Conservation (phyloP, 169 alveolate genomes). For the Eimeria falciformis region DNA sequence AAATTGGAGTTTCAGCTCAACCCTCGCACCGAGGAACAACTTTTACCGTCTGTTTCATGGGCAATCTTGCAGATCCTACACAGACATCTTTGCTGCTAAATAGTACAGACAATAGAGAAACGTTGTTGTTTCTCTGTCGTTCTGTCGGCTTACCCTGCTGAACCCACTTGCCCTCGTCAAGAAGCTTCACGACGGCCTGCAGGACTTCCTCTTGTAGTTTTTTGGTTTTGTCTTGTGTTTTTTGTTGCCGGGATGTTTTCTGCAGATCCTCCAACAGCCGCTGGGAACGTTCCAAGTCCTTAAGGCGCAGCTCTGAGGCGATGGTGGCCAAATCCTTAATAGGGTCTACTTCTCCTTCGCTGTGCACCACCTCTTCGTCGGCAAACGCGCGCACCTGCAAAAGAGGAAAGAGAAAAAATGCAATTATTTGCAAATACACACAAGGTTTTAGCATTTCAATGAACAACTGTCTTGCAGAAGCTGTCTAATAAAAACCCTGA, state of each 20-base stretch:
- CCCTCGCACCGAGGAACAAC: no score
- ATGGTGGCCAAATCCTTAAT: conserved; percentile 97
- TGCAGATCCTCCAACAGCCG: conserved; percentile 93
- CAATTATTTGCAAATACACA: background rate
- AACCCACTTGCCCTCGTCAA: conserved; percentile 94
- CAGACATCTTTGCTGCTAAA: no score
- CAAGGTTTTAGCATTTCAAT: no score
- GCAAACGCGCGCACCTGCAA: conserved; percentile 95
- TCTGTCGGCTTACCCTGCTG: conserved; percentile 81
- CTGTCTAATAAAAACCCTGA: no score
- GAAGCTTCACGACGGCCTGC: conserved; percentile 88
- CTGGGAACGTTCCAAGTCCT: conserved; percentile 94
- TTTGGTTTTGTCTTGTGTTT: conserved; percentile 91
- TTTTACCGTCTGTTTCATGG: no score
- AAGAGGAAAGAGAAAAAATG: background rate
- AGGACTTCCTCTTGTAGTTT: conserved; percentile 94
- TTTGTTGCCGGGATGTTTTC: conserved; percentile 92
- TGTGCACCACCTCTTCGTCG: conserved; percentile 97
- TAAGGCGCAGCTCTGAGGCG: conserved; percentile 95
- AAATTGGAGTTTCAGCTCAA: no score
- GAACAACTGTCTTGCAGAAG: no score
- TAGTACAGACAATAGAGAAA: no score
- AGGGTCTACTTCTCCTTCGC: conserved; percentile 99
- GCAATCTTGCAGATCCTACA: no score
- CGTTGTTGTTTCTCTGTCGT: no score